A percentile compares a stretch with the other conserved stretches of the same genome.
These are phyloP conservation scores for Fusarium lyarnte DNA, from an alignment of 2,329 filamentous ascomycete genomes.

Conservation along the genomic window DNA sequence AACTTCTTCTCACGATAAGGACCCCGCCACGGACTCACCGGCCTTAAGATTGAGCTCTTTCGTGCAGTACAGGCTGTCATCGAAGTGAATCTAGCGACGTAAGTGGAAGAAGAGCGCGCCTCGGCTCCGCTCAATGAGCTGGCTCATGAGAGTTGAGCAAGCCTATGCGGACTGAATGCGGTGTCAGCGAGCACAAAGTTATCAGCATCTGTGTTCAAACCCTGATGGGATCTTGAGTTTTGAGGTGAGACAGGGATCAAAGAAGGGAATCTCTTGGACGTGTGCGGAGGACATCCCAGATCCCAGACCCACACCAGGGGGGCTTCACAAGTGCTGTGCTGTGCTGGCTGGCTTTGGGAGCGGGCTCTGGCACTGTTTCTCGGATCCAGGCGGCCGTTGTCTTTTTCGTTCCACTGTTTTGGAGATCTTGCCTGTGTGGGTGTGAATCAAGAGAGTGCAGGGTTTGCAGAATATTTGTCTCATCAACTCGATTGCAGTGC, in stretches of 20 bases:
- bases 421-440: neutral
- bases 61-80: neutral
- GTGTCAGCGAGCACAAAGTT: neutral
- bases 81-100: neutral
- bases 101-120: neutral
- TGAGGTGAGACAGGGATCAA: neutral
- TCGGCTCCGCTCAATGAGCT: neutral
- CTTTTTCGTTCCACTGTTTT: neutral
- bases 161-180: neutral
- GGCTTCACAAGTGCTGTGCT: neutral
- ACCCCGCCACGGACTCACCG: neutral
- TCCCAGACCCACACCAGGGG: neutral
- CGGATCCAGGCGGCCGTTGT: neutral
- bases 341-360: neutral
- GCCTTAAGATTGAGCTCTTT: conserved; percentile 1
- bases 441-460: neutral
- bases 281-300: neutral
- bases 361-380: neutral
- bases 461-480: neutral
- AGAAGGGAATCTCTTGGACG: neutral
- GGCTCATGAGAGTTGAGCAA: neutral
- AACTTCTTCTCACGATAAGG: neutral
- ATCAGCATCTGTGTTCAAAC: neutral
- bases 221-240: neutral
- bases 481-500: neutral